Percentiles rank a stretch among this genome's conserved stretches.
phyloP scores from a whole-genome alignment of 805 yeast species.

The Metschnikowia arizonensis region DNA sequence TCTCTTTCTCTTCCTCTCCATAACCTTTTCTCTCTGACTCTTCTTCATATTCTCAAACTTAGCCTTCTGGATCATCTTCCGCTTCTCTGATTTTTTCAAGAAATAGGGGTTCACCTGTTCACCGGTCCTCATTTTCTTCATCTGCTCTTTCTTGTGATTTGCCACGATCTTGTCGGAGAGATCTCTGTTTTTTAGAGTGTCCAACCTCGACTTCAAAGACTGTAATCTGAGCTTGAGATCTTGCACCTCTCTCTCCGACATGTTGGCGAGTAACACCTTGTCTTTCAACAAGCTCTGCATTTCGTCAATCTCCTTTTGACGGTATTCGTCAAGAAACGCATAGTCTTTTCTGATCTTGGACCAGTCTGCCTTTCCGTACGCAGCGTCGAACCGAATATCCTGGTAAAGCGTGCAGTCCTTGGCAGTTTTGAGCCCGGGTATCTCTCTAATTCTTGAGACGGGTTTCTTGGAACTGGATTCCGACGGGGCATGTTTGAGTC shows the following conservation, averaged over 20 bases:
- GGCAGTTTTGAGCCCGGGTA: conserved; percentile 56
- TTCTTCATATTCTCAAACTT: conserved; percentile 72
- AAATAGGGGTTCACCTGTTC: conserved; percentile 51
- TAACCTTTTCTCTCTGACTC: conserved; percentile 69
- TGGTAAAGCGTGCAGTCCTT: conserved; percentile 47
- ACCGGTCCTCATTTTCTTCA: conserved; percentile 44
- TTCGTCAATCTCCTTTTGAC: conserved; percentile 65
- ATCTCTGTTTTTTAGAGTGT: conserved; percentile 68
- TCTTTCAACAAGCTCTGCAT: conserved; percentile 56
- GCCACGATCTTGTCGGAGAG: conserved; percentile 62
- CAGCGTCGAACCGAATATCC: conserved; percentile 89
- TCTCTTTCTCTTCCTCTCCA: conserved; percentile 86
- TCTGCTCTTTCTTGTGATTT: conserved; percentile 52
- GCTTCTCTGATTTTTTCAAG: conserved; percentile 65
- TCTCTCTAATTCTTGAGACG: conserved; percentile 65
- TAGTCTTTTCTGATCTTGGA: conserved; percentile 69
- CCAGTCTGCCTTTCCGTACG: conserved; percentile 79
- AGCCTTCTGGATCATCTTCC: conserved; percentile 71
- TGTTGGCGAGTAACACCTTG: conserved; percentile 39
- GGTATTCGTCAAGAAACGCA: conserved; percentile 79
- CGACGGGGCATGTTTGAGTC: conserved; percentile 81
- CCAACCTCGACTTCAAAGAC: conserved; percentile 63
- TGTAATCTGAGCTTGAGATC: conserved; percentile 55
- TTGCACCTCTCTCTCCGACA: conserved; percentile 44
- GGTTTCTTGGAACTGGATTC: conserved; percentile 72